Evolutionary conservation across 2,329 filamentous ascomycete genomes (phyloP), one percentile per base, ranked within the genome.

Genomic region (Botrytis paeoniae): DNA sequence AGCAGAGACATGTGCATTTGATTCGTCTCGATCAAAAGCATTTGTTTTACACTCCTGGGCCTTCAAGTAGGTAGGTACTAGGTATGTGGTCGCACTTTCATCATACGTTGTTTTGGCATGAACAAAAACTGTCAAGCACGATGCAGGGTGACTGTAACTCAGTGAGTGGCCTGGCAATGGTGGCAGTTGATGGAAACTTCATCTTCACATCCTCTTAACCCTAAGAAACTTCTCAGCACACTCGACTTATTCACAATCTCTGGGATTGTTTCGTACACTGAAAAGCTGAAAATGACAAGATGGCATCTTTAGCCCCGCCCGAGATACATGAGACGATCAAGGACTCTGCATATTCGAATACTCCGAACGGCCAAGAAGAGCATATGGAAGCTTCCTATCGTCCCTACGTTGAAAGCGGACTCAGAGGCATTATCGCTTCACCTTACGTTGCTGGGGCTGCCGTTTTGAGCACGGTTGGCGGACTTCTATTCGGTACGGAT

Each of bases 381-480:
- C 5, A 51, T 8, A 7, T 60, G 12, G 70, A 72, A 45, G 70
- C 59, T 18, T n/a, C 37, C 8, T 37, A n/a, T 18, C 70, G 48
- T 14, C 63, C 39, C 48, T 72, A 69, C 18, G 63, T 72, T 32
- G 14, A 39, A 16, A 25, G 63, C 39, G 70, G 63, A 16, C 61
- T 72, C 20, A 29, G 25, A 41, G 70, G 70, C 25, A 60, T 72
- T 37, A 39, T 69, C 22, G 70, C 37, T 18, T 72, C 70, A 0
- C 70, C 70, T 57, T 69, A 69, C 39, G 63, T 72, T 59, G 63
- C 51, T 61, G 70, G 63, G 32, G 63, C 70, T 0, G 70, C 70
- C 29, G 16, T 69, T 32, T n/a, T 69, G 10, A 69, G 51, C 25
- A 60, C 63, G 1, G 25, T 72, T 51, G 70, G 70, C 8, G 70